phyloP scores from a whole-genome alignment of 108 stramenopile species.

The Stephanodiscus minutulus region DNA sequence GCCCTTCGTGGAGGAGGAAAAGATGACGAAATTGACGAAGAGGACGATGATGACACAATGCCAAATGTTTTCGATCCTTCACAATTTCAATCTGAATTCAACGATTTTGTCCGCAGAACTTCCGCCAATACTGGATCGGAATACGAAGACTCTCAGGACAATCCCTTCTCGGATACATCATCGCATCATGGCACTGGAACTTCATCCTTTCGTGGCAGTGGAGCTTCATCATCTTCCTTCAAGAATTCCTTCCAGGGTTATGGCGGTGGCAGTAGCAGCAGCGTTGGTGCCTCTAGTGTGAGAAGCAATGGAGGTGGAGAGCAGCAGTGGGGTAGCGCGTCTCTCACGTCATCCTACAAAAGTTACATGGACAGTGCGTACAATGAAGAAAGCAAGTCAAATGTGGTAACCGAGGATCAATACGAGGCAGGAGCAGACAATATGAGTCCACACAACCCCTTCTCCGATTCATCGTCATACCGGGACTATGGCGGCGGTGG shows the following conservation, averaged over 20 bases:
- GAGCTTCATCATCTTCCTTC: neutral
- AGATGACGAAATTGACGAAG: constrained; percentile 1
- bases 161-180: constrained; percentile 7
- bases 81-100: neutral
- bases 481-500: neutral
- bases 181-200: neutral
- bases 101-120: neutral
- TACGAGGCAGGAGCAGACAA: neutral
- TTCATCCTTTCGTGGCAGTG: no score
- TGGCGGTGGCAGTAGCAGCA: neutral
- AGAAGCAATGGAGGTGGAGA: no score
- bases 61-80: neutral
- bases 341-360: no score
- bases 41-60: neutral
- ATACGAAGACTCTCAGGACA: constrained; percentile 16
- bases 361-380: no score
- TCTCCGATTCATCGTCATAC: neutral
- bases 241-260: neutral
- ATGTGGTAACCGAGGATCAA: neutral
- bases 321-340: no score
- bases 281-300: no score
- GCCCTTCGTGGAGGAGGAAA: neutral
- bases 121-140: neutral
- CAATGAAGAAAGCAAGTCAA: neutral
- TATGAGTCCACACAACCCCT: constrained; percentile 1